phyloP scores from a whole-genome alignment of 2,329 filamentous ascomycete species.

The Nothomitra cinnamomea region DNA sequence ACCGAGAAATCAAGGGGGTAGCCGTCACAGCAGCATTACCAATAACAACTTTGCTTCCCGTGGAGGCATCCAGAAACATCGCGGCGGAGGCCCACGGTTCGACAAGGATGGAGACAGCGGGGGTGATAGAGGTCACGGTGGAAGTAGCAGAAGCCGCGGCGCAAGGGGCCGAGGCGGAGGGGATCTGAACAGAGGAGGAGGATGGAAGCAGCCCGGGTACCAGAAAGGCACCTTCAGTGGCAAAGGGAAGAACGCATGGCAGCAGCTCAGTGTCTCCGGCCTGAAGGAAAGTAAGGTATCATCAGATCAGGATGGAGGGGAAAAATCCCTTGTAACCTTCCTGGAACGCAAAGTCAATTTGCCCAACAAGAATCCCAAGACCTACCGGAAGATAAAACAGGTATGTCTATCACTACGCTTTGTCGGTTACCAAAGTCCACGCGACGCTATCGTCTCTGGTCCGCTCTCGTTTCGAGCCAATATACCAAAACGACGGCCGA shows the following conservation, averaged over 20 bases:
- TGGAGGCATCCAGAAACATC: slow-evolving; percentile 35
- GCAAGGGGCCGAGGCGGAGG: slow-evolving; percentile 20
- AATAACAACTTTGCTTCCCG: slow-evolving; percentile 16
- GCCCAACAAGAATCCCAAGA: slow-evolving; percentile 25
- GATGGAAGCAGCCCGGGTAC: not conserved
- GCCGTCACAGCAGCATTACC: not conserved
- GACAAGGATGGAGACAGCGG: slow-evolving; percentile 47
- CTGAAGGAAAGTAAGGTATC: slow-evolving; percentile 52
- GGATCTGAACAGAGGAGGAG: not conserved
- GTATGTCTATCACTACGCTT: slow-evolving; percentile 42
- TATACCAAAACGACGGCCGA: slow-evolving; percentile 26
- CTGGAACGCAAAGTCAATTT: slow-evolving; percentile 52
- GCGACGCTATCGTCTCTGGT: slow-evolving; percentile 21
- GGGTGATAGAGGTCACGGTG: slow-evolving; percentile 26
- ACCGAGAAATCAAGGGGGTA: not conserved
- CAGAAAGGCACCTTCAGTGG: slow-evolving; percentile 8
- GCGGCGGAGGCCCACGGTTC: slow-evolving; percentile 21
- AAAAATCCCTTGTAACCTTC: slow-evolving; percentile 47
- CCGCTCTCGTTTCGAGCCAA: slow-evolving; percentile 26
- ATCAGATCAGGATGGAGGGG: slow-evolving; percentile 47
- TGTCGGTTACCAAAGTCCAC: slow-evolving; percentile 24
- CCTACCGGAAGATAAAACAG: slow-evolving; percentile 53
- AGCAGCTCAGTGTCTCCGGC: slow-evolving; percentile 35
- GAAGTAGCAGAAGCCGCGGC: slow-evolving; percentile 15
- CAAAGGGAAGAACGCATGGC: slow-evolving; percentile 15